Conservation (phyloP, 2,329 filamentous ascomycete genomes). For the Aspergillus tanneri region DNA sequence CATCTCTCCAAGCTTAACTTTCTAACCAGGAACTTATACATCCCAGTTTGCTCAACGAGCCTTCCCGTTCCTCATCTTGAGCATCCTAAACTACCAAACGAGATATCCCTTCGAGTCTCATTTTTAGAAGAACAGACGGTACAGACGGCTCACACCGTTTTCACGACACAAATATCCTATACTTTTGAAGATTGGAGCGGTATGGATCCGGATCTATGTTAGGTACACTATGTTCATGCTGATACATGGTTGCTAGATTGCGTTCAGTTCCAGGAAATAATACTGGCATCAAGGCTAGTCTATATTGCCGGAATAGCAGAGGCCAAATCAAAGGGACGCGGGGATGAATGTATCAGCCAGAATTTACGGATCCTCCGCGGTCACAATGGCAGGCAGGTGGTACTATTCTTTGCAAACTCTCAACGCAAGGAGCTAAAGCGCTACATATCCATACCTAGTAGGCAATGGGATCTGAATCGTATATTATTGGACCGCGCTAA, state of each 20-base stretch:
- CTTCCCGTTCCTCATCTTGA: slow-evolving; percentile 45
- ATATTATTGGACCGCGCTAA: not conserved
- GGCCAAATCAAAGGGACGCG: slow-evolving; percentile 45
- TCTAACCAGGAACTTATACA: slow-evolving; percentile 1
- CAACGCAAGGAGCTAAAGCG: slow-evolving; percentile 42
- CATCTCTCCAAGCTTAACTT: not conserved
- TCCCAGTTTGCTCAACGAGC: slow-evolving; percentile 37
- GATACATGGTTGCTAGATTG: slow-evolving; percentile 33
- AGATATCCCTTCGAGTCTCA: slow-evolving; percentile 39
- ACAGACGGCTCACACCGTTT: slow-evolving; percentile 38
- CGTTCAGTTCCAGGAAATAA: slow-evolving; percentile 41
- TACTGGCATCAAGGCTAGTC: slow-evolving; percentile 39
- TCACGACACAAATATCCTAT: slow-evolving; percentile 43
- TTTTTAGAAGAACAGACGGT: slow-evolving; percentile 47
- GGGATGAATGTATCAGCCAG: slow-evolving; percentile 47
- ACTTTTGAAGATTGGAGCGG: slow-evolving; percentile 45
- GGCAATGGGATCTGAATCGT: slow-evolving; percentile 4
- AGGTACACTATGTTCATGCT: slow-evolving; percentile 4
- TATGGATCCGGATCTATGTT: slow-evolving; percentile 11
- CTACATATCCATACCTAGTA: slow-evolving; percentile 43
- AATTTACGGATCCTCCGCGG: slow-evolving; percentile 43
- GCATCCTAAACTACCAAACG: slow-evolving; percentile 38
- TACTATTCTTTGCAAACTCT: slow-evolving; percentile 45
- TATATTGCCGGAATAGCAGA: slow-evolving; percentile 45
- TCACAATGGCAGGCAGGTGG: slow-evolving; percentile 34